Evolutionary conservation across 2,329 filamentous ascomycete genomes (phyloP).

Genomic region (Thielaviopsis populi): DNA sequence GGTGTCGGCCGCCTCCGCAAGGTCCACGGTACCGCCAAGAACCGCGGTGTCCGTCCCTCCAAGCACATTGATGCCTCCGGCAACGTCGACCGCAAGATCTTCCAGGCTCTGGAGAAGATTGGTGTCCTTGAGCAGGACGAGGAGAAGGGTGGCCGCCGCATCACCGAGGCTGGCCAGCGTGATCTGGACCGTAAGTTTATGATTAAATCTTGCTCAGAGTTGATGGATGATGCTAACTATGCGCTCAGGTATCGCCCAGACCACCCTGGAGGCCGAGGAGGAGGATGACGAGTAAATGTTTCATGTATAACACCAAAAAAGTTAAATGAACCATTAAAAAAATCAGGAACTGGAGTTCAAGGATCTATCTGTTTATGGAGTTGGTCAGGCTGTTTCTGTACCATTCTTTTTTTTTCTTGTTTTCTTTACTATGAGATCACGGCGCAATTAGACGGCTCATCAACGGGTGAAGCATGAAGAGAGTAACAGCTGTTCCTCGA

Average conservation of each 20-base stretch:
- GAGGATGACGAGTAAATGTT: constrained; percentile 49
- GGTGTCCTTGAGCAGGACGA: constrained; percentile 94
- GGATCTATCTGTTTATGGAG: constrained; percentile 9
- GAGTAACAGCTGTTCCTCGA: background rate
- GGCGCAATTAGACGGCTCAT: constrained; percentile 1
- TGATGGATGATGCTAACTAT: constrained; percentile 7
- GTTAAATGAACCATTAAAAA: constrained; percentile 13
- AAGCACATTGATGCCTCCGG: constrained; percentile 94
- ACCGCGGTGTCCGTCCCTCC: constrained; percentile 80
- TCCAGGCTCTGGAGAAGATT: constrained; percentile 98
- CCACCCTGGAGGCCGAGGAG: constrained; percentile 58
- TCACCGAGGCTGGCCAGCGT: constrained; percentile 95
- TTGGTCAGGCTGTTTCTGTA: constrained; percentile 8
- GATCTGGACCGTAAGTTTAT: constrained; percentile 70
- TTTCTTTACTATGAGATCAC: constrained; percentile 1
- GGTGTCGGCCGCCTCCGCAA: constrained; percentile 96
- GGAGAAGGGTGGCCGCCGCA: constrained; percentile 96
- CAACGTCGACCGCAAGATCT: constrained; percentile 90
- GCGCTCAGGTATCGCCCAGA: constrained; percentile 55
- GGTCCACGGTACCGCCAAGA: constrained; percentile 92
- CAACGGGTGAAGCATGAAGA: background rate
- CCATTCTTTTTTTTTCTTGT: constrained; percentile 3
- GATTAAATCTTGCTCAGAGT: background rate
- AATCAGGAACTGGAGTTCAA: constrained; percentile 10
- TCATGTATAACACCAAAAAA: constrained; percentile 13